These are phyloP conservation scores for Citrus maxima DNA, from an alignment of 345 rosid species.

Conservation along the genomic window DNA sequence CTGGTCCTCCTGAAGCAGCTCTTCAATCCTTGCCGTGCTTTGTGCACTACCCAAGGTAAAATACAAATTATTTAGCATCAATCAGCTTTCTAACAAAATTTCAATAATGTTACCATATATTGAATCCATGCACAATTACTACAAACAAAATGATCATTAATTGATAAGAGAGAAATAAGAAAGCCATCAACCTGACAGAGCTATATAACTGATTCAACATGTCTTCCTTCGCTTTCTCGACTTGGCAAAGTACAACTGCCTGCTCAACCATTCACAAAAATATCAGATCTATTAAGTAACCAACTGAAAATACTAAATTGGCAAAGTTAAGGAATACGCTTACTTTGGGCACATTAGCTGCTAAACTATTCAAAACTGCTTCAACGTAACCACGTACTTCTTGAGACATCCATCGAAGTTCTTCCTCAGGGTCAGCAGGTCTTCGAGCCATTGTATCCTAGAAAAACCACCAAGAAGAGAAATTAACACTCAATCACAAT, in stretches of 20 bases:
- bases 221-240: slow-evolving; percentile 93
- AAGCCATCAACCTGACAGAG: slow-evolving; percentile 58
- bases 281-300: not conserved
- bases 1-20: slow-evolving; percentile 86
- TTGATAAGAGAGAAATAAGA: not conserved
- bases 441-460: slow-evolving; percentile 80
- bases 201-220: slow-evolving; percentile 94
- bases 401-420: slow-evolving; percentile 96
- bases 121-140: not conserved
- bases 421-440: slow-evolving; percentile 92
- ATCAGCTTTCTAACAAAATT: not conserved
- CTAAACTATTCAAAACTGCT: slow-evolving; percentile 87
- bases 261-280: slow-evolving; percentile 34
- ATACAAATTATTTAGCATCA: not conserved
- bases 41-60: slow-evolving; percentile 48
- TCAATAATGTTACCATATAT: not conserved
- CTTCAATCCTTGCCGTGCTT: slow-evolving; percentile 72
- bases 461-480: not conserved
- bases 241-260: slow-evolving; percentile 99
- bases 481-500: not conserved
- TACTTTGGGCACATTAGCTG: slow-evolving; percentile 91
- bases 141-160: not conserved
- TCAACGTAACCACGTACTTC: slow-evolving; percentile 94
- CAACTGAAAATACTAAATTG: not conserved
- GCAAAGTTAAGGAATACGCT: slow-evolving; percentile 2